Evolutionary conservation across 108 stramenopile species (phyloP), one percentile per base, ranked within the genome.

Genomic region (Fragilariopsis cylindrus): DNA sequence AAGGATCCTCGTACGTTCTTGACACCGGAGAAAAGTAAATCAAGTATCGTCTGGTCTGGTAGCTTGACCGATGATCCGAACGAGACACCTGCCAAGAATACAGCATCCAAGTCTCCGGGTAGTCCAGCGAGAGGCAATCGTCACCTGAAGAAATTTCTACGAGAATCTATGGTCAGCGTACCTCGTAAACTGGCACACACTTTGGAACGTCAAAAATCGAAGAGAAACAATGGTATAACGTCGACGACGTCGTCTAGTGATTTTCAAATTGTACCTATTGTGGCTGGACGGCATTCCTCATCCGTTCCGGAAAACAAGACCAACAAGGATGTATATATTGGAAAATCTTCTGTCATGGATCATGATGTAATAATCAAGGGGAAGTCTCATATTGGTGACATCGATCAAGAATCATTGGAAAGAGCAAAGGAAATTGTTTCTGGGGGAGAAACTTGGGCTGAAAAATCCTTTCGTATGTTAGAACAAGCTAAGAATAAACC

Each of bases 401-500:
- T 95, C 21, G 88, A 85, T 58, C 75, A 81, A 42, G 90, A 75
- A 56, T 82, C 83, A 57, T 76, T 95, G 18, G 74, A 87, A 42
- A 74, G 87, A 15, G 92, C 94, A 54, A 93, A 90, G 65, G 55
- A 74, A 13, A 76, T 92, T 65, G 73, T 95, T 7, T 87, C 88
- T 72, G 85, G 90, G 13, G 92, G 93, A 43, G 92, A 91, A 70
- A 84, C 76, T n/a, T 94, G 91, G 90, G 82, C 87, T 13, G 93
- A 93, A 68, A 92, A 93, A 71, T 91, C 89, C 65, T 82, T 82
- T n/a, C 80, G 88, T 2, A 92, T 96, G 87, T 70, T 96, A 13
- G 83, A 79, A 39, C 85, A 84, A 50, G 71, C 58, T 18, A 76
- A 82, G 57, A 67, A 71, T 45, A 81, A 79, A 11, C 77, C 83